Evolutionary conservation across 2,329 filamentous ascomycete genomes (phyloP), one percentile per base, ranked within the genome.

Genomic region (Talaromyces sp.): DNA sequence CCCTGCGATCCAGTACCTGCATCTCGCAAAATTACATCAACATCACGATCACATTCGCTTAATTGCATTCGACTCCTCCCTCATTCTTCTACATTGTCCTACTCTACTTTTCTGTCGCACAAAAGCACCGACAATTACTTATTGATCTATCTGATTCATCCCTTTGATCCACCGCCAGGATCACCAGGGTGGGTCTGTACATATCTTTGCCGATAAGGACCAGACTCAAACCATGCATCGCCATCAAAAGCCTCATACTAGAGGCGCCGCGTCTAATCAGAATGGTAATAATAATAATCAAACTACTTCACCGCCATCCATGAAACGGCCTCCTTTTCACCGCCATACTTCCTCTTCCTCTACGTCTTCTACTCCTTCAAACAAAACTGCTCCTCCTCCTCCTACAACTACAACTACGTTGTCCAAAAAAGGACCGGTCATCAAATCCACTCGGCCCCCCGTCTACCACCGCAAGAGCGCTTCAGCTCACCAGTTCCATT

Each of bases 221-320:
- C 53, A 13, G 40, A 51, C 45, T 31, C 58, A 60, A 60, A 22
- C 27, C 56, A 66, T 67, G 65, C 65, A 67, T 59, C 64, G 64
- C 59, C 64, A 45, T 59, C 64, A 66, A 63, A 63, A 66, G 59
- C 60, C 64, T 66, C 64, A 66, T 63, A 66, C 31, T 63, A 59
- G 59, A 45, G 22, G n/a, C 19, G 54, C 54, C 54, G 54, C 54
- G 29, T 22, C 54, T 19, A 19, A 31, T 34, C 34, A 25, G 54
- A 53, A 51, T 63, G 59, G 31, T 47, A 47, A 51, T 51, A 67
- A 61, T 58, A 40, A 38, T 58, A 56, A 45, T 61, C 49, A 29
- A 34, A 67, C 59, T 56, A 62, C 61, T 72, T 74, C 76, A 77
- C 76, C 76, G 76, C 76, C 73, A 75, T 71, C 73, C 70, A 77